Evolutionary conservation across 805 yeast species (phyloP), one percentile per base, ranked within the genome.

Genomic region (Spathaspora sp.): DNA sequence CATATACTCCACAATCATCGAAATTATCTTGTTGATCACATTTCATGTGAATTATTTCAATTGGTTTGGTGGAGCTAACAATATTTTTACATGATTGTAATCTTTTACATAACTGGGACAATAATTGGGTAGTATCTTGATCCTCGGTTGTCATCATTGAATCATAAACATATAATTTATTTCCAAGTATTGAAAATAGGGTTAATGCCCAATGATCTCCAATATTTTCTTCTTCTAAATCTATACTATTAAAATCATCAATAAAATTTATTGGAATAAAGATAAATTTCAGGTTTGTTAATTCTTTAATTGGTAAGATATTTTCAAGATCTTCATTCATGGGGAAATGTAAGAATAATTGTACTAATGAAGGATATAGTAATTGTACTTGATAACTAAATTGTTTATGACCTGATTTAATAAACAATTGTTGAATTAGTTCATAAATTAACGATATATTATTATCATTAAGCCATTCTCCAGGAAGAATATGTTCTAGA

Each of bases 151-250:
- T 71, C 82, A 81, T 71, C 82, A 81, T 66, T 45, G 88, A 81
- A 60, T 88, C 94, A 60, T 82, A 85, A 10, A 85, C 69, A 19
- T 71, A 73, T 2, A 84, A 78, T 31, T 67, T 71, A 16, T 70
- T 66, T 42, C 80, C 85, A 12, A 76, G 64, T 8, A 78, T 55
- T 32, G 78, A 75, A 6, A 83, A 70, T 14, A 87, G 75, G 12
- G 84, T 73, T 14, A 88, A 66, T 0, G 88, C 82, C 94, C 96
- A 87, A 66, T 88, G 94, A 45, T 82, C 83, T 1, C 93, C 94
- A 16, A 85, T 83, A 54, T 81, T 87, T 2, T 78, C 80, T 0
- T 69, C 68, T 46, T 77, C 85, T 42, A 82, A 69, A 61, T 61
- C 57, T 1, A 53, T 43, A 2, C 38, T 42, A 17, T 60, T 60